A percentile compares a stretch with the other conserved stretches of the same genome.
These are phyloP conservation scores for Rugonectria rugulosa DNA, from an alignment of 2,329 filamentous ascomycete genomes.

Conservation along the genomic window DNA sequence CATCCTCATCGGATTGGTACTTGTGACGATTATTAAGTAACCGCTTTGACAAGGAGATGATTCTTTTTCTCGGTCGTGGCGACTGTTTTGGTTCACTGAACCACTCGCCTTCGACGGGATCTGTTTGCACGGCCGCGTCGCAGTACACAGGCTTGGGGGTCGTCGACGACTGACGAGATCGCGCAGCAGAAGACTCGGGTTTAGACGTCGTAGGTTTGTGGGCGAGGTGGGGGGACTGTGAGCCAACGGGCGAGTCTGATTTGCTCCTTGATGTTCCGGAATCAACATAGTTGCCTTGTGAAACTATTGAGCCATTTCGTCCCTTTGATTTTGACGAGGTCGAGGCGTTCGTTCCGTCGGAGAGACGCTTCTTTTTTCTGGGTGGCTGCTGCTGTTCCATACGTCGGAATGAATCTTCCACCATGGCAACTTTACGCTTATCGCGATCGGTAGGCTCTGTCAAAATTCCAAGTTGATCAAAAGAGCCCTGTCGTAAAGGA, in stretches of 20 bases:
- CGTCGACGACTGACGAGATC: constrained; percentile 50
- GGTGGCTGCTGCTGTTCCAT: constrained; percentile 66
- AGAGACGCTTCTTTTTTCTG: constrained; percentile 69
- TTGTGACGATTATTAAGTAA: constrained; percentile 58
- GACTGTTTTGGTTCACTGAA: constrained; percentile 51
- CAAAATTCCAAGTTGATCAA: constrained; percentile 66
- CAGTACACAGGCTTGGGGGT: constrained; percentile 54
- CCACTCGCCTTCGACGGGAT: constrained; percentile 61
- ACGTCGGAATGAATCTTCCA: constrained; percentile 69
- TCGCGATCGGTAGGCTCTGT: constrained; percentile 72
- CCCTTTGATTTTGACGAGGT: constrained; percentile 50
- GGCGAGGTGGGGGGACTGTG: constrained; percentile 47
- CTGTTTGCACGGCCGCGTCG: constrained; percentile 62
- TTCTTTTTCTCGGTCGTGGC: constrained; percentile 53
- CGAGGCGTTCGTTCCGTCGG: constrained; percentile 56
- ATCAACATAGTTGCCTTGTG: constrained; percentile 57
- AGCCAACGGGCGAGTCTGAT: constrained; percentile 58
- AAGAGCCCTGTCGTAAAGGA: constrained; percentile 65
- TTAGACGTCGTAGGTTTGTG: constrained; percentile 39
- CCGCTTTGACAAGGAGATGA: constrained; percentile 62
- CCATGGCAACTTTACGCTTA: constrained; percentile 71
- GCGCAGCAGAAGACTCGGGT: constrained; percentile 38
- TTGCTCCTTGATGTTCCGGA: constrained; percentile 62
- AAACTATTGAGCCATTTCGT: constrained; percentile 46
- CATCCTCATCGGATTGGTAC: constrained; percentile 50